Conservation (phyloP, 2,329 filamentous ascomycete genomes). For the Penicillium italicum region DNA sequence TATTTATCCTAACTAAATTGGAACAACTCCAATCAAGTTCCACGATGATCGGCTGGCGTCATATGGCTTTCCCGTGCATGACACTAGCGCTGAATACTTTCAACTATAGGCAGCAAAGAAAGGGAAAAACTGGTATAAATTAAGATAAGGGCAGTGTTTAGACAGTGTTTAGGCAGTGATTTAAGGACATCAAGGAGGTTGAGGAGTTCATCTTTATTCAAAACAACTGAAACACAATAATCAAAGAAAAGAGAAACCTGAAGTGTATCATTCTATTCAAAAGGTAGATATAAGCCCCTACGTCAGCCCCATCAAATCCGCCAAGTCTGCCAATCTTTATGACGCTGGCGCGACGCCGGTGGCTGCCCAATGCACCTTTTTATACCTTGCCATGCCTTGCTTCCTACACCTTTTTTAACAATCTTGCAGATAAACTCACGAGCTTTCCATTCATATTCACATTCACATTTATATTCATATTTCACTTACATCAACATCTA, state of each 20-base stretch:
- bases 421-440: neutral
- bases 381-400: neutral
- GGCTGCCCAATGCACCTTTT: slow-evolving; percentile 12
- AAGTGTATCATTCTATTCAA: too few relatives aligned
- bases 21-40: neutral
- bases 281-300: neutral
- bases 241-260: neutral
- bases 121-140: neutral
- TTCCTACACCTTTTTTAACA: neutral
- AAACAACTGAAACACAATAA: neutral
- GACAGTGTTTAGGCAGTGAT: neutral
- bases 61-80: neutral
- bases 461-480: too few relatives aligned
- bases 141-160: neutral
- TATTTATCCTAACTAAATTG: too few relatives aligned
- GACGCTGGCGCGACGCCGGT: slow-evolving; percentile 22
- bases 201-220: neutral
- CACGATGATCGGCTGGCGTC: slow-evolving; percentile 1
- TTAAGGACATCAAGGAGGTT: neutral
- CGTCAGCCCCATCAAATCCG: slow-evolving; percentile 8
- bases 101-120: neutral
- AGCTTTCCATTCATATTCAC: neutral
- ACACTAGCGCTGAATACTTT: neutral
- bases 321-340: slow-evolving; percentile 9
- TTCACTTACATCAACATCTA: neutral